phyloP scores from a whole-genome alignment of 1,284 basidiomycete genomes.

The Cutaneotrichosporon sp. region DNA sequence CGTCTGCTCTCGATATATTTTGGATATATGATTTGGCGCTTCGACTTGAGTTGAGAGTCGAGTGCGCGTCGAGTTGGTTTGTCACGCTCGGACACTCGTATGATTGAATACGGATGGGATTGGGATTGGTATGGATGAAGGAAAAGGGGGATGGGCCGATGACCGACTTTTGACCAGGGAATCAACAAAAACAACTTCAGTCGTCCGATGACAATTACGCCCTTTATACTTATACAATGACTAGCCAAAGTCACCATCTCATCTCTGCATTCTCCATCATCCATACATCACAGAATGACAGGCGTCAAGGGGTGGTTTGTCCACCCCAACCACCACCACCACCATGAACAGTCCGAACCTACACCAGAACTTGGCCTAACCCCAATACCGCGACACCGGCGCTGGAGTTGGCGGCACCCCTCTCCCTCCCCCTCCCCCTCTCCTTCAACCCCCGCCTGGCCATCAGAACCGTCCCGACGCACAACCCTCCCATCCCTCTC shows the following conservation, averaged over 20 bases:
- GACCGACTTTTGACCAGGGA: not conserved
- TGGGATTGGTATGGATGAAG: not conserved
- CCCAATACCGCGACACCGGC: too few species aligned
- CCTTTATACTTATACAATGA: not conserved
- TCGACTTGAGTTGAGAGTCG: not conserved
- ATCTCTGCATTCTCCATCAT: not conserved
- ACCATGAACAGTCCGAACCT: too few species aligned
- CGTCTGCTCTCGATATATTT: too few species aligned
- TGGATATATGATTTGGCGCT: too few species aligned
- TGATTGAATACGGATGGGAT: too few species aligned
- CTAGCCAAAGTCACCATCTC: not conserved
- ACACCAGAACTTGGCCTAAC: too few species aligned
- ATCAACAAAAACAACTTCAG: not conserved
- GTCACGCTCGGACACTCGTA: not conserved
- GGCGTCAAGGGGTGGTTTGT: constrained; percentile 2
- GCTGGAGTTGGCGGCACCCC: not conserved
- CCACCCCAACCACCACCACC: not conserved
- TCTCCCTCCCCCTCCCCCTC: not conserved
- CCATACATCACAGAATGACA: not conserved
- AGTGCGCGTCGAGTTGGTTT: not conserved
- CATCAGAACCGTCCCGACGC: not conserved
- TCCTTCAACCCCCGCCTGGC: not conserved
- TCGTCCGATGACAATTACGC: not conserved
- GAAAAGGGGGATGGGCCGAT: too few species aligned
- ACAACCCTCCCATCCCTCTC: not conserved